phyloP scores from a whole-genome alignment of 2,329 filamentous ascomycete species.

The Huntiella abstrusa region DNA sequence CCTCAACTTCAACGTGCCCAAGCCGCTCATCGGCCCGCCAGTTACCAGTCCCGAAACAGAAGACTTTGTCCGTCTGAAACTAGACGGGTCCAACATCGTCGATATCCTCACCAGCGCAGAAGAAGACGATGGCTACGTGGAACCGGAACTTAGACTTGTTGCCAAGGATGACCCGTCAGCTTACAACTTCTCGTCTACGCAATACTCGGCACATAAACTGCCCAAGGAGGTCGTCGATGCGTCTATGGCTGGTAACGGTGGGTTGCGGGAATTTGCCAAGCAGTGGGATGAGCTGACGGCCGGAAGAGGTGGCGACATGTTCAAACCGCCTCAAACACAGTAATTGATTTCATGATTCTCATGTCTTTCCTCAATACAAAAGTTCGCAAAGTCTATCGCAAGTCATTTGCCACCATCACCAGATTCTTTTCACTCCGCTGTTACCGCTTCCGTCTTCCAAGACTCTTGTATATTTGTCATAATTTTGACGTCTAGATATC shows the following conservation, averaged over 20 bases:
- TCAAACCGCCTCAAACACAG: slow-evolving; percentile 17
- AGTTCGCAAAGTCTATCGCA: no score
- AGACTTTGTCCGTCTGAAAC: slow-evolving; percentile 14
- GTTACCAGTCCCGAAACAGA: slow-evolving; percentile 20
- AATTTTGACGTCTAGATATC: background rate
- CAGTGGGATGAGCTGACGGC: slow-evolving; percentile 48
- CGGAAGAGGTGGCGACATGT: slow-evolving; percentile 22
- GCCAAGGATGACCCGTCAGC: slow-evolving; percentile 73
- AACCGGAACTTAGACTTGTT: slow-evolving; percentile 67
- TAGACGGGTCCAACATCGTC: slow-evolving; percentile 13
- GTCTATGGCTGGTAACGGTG: slow-evolving; percentile 47
- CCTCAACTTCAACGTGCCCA: slow-evolving; percentile 47
- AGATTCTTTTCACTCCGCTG: no score
- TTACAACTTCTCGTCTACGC: slow-evolving; percentile 65
- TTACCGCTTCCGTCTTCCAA: no score
- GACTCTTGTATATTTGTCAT: background rate
- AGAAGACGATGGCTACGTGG: slow-evolving; percentile 21
- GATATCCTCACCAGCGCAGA: slow-evolving; percentile 15
- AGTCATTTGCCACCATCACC: no score
- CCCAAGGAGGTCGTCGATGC: slow-evolving; percentile 79
- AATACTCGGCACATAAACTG: slow-evolving; percentile 89
- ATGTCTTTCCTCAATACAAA: no score
- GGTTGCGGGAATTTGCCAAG: slow-evolving; percentile 61
- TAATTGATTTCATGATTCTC: background rate
- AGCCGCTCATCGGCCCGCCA: slow-evolving; percentile 33